Base-by-base conservation (phyloP, 345 rosid species). In the Garcia nutans region DNA sequence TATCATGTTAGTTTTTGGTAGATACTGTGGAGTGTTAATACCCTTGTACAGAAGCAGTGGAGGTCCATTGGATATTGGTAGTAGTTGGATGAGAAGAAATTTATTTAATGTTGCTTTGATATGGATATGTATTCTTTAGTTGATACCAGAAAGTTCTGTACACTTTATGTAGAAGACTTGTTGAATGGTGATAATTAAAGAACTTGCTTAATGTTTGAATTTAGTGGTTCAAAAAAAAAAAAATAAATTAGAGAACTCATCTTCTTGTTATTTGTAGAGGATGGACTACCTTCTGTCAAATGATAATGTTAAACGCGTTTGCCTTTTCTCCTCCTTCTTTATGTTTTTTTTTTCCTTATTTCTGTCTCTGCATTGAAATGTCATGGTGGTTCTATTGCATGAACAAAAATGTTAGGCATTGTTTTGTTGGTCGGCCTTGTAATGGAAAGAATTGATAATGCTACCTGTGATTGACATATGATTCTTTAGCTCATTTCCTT, bases 111-210 rank as follows among this genome's bases (percentile, higher is more conserved):
- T 62, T 20, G 59, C 9, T 10, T 73, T 58, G 9, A 6, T 6
- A 49, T 52, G 10, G 23, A 11, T 62, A 19, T 73, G 57, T 62
- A 61, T 73, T 62, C 19, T 20, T 62, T n/a, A n/a, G 22, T 73
- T 50, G 60, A 47, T 23, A 28, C 13, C 3, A 49, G 22, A 62
- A 10, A 11, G 1, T n/a, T 13, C 2, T 28, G 65, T 26, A 4
- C 4, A 28, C 45, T 50, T 50, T 9, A 2, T 73, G 76, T 73
- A 62, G 26, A 47, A 31, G 42, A 3, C 41, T 26, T 19, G 49
- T 10, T 49, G 41, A 37, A 37, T 24, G 47, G 41, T 37, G 41
- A 37, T 31, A 20, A 61, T 3, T 12, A 33, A 49, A 44, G 13
- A 26, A 28, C 60, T 24, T 20, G 60, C 11, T 26, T 52, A 15